Evolutionary conservation across 352 stramenopile genomes (phyloP), one percentile per base, ranked within the genome.

Genomic region (Phytopythium boreale): DNA sequence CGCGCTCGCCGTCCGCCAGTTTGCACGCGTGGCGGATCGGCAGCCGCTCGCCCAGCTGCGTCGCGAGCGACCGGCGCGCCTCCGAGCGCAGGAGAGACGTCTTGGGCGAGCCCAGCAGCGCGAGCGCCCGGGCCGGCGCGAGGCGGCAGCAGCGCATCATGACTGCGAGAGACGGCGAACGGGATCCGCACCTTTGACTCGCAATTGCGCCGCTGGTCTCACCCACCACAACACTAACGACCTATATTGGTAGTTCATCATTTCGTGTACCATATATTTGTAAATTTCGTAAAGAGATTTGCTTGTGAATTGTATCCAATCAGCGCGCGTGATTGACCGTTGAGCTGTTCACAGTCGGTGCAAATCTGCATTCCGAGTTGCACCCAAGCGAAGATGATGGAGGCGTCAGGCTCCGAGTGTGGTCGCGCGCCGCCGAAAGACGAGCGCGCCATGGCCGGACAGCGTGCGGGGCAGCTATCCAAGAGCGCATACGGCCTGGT

Each of bases 1-100:
- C 79, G 39, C 61, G 78, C 39, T 69, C 64, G 58, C 80, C 80
- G 59, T 71, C 74, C 27, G 64, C 61, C 9, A 77, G 71, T 41
- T 72, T 12, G 3, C 71, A 75, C 58, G 73, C 80, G 5, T 83
- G 70, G 8, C 73, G 79, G 67, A 89, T 85, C 43, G 72, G 75
- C 20, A 70, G 71, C 36, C 76, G 78, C 44, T 41, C 56, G 24
- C 62, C 66, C 12, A 79, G 52, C 12, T 62, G 52, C 39, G 64
- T 72, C n/a, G 69, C 57, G 53, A 67, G 69, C 7, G 63, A 19
- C 14, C 52, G 29, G 52, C 52, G 52, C 2, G 52, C 19, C 7
- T 19, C 4, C 26, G 19, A 43, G 44, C 3, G 44, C 17, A 26
- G 44, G 19, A 27, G 11, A 17, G 11, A 2, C 37, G 37, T 2